Conservation (phyloP, 1,139 yeast genomes). For the Candida sp. region DNA sequence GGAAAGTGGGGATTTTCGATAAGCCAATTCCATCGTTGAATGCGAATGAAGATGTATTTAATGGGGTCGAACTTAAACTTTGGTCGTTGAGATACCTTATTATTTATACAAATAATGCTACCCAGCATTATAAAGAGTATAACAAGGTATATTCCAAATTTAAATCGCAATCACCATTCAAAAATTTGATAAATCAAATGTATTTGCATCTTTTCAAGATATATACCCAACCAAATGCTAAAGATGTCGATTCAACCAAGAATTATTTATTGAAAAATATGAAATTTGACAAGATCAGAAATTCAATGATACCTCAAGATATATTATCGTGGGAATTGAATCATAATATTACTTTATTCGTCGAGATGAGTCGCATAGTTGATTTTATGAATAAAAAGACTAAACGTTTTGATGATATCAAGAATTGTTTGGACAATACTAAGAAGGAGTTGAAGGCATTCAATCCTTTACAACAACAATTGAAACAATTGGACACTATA, state of each 20-base stretch:
- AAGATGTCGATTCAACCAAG: constrained; percentile 23
- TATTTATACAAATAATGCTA: constrained; percentile 12
- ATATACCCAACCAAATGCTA: constrained; percentile 13
- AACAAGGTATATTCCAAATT: constrained; percentile 21
- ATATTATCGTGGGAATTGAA: constrained; percentile 19
- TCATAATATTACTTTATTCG: constrained; percentile 17
- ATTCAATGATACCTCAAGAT: constrained; percentile 10
- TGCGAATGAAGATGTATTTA: constrained; percentile 12
- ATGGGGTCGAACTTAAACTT: constrained; percentile 14
- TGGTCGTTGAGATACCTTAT: constrained; percentile 24
- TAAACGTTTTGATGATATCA: constrained; percentile 6
- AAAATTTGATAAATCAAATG: constrained; percentile 20
- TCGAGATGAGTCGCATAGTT: constrained; percentile 25
- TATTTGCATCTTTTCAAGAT: constrained; percentile 22
- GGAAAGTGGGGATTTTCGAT: constrained; percentile 38
- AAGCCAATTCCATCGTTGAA: constrained; percentile 9
- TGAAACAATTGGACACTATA: constrained; percentile 12
- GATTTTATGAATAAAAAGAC: constrained; percentile 7
- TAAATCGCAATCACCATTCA: constrained; percentile 14
- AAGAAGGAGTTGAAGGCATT: constrained; percentile 13
- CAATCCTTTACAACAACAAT: constrained; percentile 12
- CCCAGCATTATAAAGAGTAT: constrained; percentile 16
- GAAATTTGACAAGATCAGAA: constrained; percentile 21
- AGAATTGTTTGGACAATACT: constrained; percentile 6
- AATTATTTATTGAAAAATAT: constrained; percentile 31